Evolutionary conservation across 257 asterid genomes (phyloP), one percentile per base, ranked within the genome.

Genomic region (Solanum chaucha): DNA sequence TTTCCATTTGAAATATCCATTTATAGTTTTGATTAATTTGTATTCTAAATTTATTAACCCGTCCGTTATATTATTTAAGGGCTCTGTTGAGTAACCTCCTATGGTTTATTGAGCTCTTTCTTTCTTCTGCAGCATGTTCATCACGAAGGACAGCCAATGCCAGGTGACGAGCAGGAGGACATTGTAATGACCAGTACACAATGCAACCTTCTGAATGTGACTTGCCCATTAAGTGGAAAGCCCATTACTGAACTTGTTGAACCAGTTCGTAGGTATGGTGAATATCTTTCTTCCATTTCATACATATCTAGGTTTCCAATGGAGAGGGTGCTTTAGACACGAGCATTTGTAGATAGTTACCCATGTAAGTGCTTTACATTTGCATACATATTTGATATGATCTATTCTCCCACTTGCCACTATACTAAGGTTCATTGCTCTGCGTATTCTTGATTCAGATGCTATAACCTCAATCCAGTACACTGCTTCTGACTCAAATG

Each of bases 131-230:
- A 97, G 99, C 93, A 93, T 89, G 99, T 97, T 93, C 98, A 95
- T 90, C 99, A 97, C 88, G 90, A 93, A n/a, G 98, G 99, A 58
- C 94, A 90, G 87, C 95, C 96, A 55, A 92, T 97, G 98, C 99
- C 99, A 65, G 99, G 99, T 88, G 99, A 97, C 61, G 99, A 97
- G 93, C 95, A 93, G 88, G 99, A 97, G 91, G 99, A 97, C 90
- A 90, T 97, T 83, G 92, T 97, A 86, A 93, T 97, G 96, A 95
- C 98, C 89, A 93, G 98, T 90, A 95, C 97, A 34, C 93, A 94
- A 85, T 85, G 90, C 93, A 93, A 87, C 88, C 87, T 97, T 89
- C 90, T 93, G 89, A 97, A 97, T 90, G 20, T 80, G 59, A 90
- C 84, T 2, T 97, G 99, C 87, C 99, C 99, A 2, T 36, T 97